Conservation (phyloP, 2,329 filamentous ascomycete genomes). For the Aspergillus ustus region DNA sequence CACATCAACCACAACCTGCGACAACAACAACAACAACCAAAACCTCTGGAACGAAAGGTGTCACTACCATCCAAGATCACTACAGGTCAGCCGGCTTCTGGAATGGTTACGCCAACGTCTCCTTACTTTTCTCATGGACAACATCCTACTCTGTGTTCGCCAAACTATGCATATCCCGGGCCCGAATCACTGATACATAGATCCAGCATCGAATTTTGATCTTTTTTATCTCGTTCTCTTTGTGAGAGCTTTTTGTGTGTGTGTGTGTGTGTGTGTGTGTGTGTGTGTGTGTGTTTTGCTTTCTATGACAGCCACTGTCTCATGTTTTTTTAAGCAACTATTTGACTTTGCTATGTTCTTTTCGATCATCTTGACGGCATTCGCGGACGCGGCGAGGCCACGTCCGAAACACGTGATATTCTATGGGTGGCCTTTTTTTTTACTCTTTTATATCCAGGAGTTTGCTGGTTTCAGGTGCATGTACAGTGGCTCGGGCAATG, state of each 20-base stretch:
- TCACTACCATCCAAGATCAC: slow-evolving; percentile 23
- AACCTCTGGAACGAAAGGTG: slow-evolving; percentile 24
- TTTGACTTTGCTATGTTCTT: slow-evolving; percentile 8
- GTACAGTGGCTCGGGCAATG: slow-evolving; percentile 1
- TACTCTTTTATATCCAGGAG: slow-evolving; percentile 22
- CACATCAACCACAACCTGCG: slow-evolving; percentile 24
- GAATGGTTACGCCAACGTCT: slow-evolving; percentile 27
- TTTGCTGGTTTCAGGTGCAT: slow-evolving; percentile 12
- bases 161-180: slow-evolving; percentile 33
- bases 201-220: slow-evolving; percentile 31
- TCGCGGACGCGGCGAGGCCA: background rate
- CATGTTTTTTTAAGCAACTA: slow-evolving; percentile 12
- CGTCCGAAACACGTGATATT: background rate
- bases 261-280: too few relatives aligned
- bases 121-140: slow-evolving; percentile 30
- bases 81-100: slow-evolving; percentile 20
- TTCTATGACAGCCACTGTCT: background rate
- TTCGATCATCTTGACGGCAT: slow-evolving; percentile 2
- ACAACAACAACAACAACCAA: slow-evolving; percentile 25
- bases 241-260: slow-evolving; percentile 9
- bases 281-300: too few relatives aligned
- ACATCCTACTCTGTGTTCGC: slow-evolving; percentile 35
- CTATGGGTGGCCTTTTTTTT: background rate
- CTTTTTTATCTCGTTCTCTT: slow-evolving; percentile 6
- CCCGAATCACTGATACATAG: slow-evolving; percentile 28